Evolutionary conservation across 768 basidiomycete species (phyloP).

Genomic region (Russula foetens): DNA sequence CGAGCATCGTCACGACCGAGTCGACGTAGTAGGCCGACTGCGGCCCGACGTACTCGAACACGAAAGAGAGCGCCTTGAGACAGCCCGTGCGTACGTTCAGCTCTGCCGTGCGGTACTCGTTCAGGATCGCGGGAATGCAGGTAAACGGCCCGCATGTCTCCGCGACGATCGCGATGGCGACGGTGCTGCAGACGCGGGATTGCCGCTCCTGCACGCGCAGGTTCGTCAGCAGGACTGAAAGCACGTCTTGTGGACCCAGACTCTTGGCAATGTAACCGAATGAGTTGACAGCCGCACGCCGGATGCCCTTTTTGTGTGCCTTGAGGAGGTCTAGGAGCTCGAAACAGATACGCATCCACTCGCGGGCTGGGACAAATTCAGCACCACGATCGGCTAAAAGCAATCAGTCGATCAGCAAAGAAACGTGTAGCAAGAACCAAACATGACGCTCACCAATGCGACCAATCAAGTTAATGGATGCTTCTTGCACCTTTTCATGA

Average conservation of each 20-base stretch:
- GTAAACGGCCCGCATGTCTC: constrained; percentile 97
- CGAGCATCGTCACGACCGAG: constrained; percentile 95
- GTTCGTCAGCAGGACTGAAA: constrained; percentile 93
- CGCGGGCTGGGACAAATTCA: constrained; percentile 95
- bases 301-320: constrained; percentile 98
- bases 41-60: constrained; percentile 97
- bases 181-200: constrained; percentile 96
- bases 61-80: constrained; percentile 96
- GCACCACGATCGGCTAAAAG: constrained; percentile 88
- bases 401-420: constrained; percentile 5
- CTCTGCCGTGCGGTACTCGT: constrained; percentile 97
- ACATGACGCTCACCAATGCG: constrained; percentile 57
- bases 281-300: constrained; percentile 97
- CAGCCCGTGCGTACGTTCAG: constrained; percentile 98
- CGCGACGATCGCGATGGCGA: constrained; percentile 93
- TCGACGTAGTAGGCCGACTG: constrained; percentile 96
- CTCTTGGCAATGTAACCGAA: constrained; percentile 99
- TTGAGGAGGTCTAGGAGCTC: constrained; percentile 94
- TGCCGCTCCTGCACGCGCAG: constrained; percentile 98
- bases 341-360: constrained; percentile 99
- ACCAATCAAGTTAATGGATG: constrained; percentile 98
- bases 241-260: constrained; percentile 96
- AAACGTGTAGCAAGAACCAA: not conserved
- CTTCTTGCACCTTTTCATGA: constrained; percentile 99
- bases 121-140: constrained; percentile 96